phyloP scores from a whole-genome alignment of 495 filamentous ascomycete species.

The Lepraria neglecta region DNA sequence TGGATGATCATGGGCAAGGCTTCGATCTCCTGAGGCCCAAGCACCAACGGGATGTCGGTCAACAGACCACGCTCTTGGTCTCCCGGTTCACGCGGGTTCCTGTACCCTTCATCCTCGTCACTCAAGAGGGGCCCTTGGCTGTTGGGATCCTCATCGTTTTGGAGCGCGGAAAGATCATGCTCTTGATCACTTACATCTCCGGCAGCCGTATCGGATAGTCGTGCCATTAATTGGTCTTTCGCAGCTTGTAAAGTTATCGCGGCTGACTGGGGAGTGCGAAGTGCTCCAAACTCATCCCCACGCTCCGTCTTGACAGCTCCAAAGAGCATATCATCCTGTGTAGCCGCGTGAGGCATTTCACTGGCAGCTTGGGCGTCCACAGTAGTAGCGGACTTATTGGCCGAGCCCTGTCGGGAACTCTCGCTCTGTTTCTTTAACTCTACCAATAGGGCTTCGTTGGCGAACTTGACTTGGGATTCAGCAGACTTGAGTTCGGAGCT shows the following conservation, averaged over 20 bases:
- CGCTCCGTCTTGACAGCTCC: slow-evolving; percentile 20
- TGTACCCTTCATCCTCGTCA: slow-evolving; percentile 76
- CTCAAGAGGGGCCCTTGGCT: slow-evolving; percentile 46
- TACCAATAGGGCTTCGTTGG: too few species aligned
- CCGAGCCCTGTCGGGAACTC: neutral
- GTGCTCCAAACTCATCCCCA: slow-evolving; percentile 46
- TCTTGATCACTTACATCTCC: slow-evolving; percentile 41
- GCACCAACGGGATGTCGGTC: slow-evolving; percentile 88
- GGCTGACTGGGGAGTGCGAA: slow-evolving; percentile 49
- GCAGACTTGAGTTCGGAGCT: neutral
- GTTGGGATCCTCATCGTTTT: slow-evolving; percentile 50
- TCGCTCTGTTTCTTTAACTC: neutral
- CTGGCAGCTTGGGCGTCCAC: neutral
- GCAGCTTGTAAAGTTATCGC: slow-evolving; percentile 49
- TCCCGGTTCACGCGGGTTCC: slow-evolving; percentile 58
- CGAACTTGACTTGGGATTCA: too few species aligned
- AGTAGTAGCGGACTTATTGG: neutral
- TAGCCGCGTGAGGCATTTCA: neutral
- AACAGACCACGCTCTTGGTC: slow-evolving; percentile 79
- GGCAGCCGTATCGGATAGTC: slow-evolving; percentile 46
- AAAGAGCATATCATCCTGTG: slow-evolving; percentile 8
- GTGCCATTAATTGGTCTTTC: slow-evolving; percentile 55
- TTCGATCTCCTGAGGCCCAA: slow-evolving; percentile 89
- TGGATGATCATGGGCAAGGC: slow-evolving; percentile 92
- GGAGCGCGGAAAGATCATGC: slow-evolving; percentile 40